Percentiles rank a stretch among this genome's conserved stretches.
phyloP scores from a whole-genome alignment of 257 asterid genomes.

The Solanum corneliomulleri region DNA sequence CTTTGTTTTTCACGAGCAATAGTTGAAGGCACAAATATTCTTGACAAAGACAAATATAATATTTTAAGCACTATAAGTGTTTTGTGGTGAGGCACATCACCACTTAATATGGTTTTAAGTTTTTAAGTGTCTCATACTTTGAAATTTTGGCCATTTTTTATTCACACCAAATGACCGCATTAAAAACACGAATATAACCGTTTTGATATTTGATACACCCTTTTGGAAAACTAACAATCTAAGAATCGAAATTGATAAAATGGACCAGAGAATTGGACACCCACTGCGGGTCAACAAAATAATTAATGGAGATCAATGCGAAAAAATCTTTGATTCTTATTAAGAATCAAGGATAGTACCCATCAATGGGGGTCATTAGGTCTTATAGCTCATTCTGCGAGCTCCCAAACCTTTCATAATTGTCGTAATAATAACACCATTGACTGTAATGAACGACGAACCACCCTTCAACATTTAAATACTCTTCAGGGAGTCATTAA shows the following conservation, averaged over 20 bases:
- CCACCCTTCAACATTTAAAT: not conserved
- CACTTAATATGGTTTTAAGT: too few species aligned
- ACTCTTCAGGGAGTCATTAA: not conserved
- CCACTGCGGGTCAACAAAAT: not conserved
- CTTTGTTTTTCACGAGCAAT: not conserved
- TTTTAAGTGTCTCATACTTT: too few species aligned
- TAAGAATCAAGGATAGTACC: not conserved
- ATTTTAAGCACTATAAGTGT: not conserved
- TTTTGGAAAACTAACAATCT: too few species aligned
- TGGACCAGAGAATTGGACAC: not conserved
- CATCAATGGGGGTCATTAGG: not conserved
- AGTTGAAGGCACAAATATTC: not conserved
- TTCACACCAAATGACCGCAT: not conserved
- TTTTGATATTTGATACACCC: too few species aligned
- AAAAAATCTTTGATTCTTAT: not conserved
- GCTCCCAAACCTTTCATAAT: not conserved
- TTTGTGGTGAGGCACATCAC: not conserved
- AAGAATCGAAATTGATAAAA: not conserved
- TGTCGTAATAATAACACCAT: not conserved
- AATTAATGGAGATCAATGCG: not conserved
- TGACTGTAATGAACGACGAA: not conserved
- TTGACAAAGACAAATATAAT: not conserved
- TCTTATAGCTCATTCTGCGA: not conserved
- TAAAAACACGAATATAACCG: not conserved
- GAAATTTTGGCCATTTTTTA: too few species aligned